Conservation (phyloP, 495 filamentous ascomycete genomes). For the Penicillium desertorum region DNA sequence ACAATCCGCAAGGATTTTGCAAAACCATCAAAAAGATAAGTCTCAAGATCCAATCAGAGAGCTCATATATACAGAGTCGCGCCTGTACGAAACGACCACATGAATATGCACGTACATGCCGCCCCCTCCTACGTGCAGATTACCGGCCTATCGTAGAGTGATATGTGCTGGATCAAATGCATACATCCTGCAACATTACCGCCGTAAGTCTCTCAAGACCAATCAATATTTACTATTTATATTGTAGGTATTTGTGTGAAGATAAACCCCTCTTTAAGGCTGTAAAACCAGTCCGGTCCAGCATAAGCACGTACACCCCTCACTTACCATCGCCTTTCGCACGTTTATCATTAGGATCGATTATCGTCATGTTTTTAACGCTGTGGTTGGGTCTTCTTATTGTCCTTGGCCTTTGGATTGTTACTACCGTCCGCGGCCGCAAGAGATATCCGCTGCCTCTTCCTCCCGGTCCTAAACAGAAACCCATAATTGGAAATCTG, state of each 20-base stretch:
- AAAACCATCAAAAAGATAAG: neutral
- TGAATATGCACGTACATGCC: neutral
- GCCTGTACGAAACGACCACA: neutral
- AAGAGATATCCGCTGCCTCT: constrained; percentile 25
- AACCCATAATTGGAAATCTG: constrained; percentile 51
- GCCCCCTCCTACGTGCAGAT: neutral
- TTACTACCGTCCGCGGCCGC: neutral
- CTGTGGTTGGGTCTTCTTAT: neutral
- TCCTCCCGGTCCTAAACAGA: constrained; percentile 46
- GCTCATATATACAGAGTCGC: neutral
- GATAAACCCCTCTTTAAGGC: neutral
- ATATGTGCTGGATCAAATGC: neutral
- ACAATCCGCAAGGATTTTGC: neutral
- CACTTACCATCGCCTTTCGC: neutral
- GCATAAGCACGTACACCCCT: neutral
- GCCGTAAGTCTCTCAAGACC: no score
- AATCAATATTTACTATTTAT: no score
- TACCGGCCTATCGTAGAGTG: neutral
- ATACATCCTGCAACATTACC: neutral
- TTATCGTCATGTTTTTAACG: neutral
- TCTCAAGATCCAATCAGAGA: neutral
- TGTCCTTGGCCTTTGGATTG: neutral
- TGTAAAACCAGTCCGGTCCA: neutral
- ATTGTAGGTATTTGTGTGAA: no score
- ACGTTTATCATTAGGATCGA: neutral